phyloP scores from a whole-genome alignment of 257 asterid species.

The Osmanthus fragrans region DNA sequence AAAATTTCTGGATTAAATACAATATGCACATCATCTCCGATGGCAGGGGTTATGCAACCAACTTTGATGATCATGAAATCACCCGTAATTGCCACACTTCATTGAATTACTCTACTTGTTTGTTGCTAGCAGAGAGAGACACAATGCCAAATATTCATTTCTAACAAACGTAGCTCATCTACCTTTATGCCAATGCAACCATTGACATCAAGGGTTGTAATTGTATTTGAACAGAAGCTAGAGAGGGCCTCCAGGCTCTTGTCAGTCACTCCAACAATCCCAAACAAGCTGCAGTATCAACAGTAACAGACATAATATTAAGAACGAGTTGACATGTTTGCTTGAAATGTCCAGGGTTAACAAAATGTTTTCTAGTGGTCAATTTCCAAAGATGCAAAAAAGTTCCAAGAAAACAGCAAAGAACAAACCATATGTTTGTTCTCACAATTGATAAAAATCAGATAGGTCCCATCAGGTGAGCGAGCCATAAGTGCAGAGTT shows the following conservation, averaged over 20 bases:
- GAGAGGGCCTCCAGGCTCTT: conserved; percentile 79
- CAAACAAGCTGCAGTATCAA: conserved; percentile 75
- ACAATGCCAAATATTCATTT: neutral
- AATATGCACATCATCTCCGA: neutral
- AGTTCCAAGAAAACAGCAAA: neutral
- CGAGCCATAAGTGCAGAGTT: neutral
- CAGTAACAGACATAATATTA: neutral
- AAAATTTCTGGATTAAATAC: neutral
- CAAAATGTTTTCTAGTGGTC: conserved; percentile 2
- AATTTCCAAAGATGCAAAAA: neutral
- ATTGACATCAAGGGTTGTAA: conserved; percentile 89
- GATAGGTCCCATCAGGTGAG: neutral
- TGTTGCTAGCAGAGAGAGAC: neutral
- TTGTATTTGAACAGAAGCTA: conserved; percentile 51
- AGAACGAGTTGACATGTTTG: neutral
- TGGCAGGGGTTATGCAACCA: neutral
- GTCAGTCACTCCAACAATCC: conserved; percentile 90
- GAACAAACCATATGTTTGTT: neutral
- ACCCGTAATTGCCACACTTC: neutral
- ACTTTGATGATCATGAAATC: neutral
- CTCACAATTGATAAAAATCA: neutral
- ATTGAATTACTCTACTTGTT: neutral
- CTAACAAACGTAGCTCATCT: neutral
- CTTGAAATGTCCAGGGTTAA: neutral
- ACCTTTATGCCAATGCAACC: conserved; percentile 93